Percentiles rank a stretch among this genome's conserved stretches.
Conservation (phyloP, 2,329 filamentous ascomycete genomes). For the Stenocarpella maydis region DNA sequence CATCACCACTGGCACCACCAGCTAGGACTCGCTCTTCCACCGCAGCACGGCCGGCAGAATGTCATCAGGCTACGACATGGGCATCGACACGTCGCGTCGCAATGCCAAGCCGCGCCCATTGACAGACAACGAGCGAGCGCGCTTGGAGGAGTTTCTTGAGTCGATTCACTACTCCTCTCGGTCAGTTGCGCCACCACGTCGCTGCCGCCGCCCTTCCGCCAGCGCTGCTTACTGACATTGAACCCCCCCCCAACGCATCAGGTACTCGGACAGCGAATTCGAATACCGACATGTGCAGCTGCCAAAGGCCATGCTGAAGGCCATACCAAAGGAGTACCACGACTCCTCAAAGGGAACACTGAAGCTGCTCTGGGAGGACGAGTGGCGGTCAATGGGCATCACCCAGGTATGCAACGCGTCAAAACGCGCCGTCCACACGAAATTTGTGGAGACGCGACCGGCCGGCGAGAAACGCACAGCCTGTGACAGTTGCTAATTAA, state of each 20-base stretch:
- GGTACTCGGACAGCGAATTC: slow-evolving; percentile 91
- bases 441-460: slow-evolving; percentile 18
- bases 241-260: slow-evolving; percentile 49
- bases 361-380: slow-evolving; percentile 97
- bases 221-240: slow-evolving; percentile 32
- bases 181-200: slow-evolving; percentile 57
- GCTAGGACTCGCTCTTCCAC: background rate
- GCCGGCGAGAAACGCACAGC: slow-evolving; percentile 30
- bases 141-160: slow-evolving; percentile 90
- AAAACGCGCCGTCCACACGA: slow-evolving; percentile 11
- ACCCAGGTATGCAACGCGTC: slow-evolving; percentile 76
- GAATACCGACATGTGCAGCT: slow-evolving; percentile 98
- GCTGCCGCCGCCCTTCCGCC: background rate
- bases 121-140: slow-evolving; percentile 80
- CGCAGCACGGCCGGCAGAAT: slow-evolving; percentile 36
- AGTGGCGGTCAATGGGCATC: slow-evolving; percentile 96
- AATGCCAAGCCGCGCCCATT: slow-evolving; percentile 86
- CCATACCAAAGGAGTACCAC: slow-evolving; percentile 93
- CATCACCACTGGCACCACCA: background rate
- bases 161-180: slow-evolving; percentile 94
- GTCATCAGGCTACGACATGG: slow-evolving; percentile 46
- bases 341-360: slow-evolving; percentile 88
- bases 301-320: slow-evolving; percentile 97
- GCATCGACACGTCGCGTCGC: slow-evolving; percentile 84
- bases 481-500: slow-evolving; percentile 6